Conservation (phyloP, 305 asterid species). For the Ilex paraguariensis region DNA sequence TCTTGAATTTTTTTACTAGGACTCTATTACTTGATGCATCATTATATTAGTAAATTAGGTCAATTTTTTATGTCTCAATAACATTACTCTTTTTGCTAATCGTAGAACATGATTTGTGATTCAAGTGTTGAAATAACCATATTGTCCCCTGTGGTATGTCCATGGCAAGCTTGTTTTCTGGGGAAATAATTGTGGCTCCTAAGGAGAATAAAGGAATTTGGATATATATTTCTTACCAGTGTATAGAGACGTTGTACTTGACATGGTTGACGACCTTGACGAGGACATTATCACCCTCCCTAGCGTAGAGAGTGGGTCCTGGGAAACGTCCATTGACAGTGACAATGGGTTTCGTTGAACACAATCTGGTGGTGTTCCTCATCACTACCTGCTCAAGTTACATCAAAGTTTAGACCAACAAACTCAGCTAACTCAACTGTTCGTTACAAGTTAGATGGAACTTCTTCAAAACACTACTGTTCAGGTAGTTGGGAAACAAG, state of each 20-base stretch:
- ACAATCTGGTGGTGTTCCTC: slow-evolving; percentile 59
- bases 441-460: no score
- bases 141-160: no score
- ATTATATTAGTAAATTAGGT: no score
- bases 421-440: not conserved
- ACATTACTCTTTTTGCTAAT: no score
- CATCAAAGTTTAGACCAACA: slow-evolving; percentile 2
- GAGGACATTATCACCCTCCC: slow-evolving; percentile 80
- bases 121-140: no score
- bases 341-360: slow-evolving; percentile 70
- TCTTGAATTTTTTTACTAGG: no score
- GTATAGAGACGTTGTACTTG: slow-evolving; percentile 77
- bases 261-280: slow-evolving; percentile 77
- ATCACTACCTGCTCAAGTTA: slow-evolving; percentile 53
- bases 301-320: slow-evolving; percentile 87
- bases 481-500: no score
- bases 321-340: slow-evolving; percentile 81
- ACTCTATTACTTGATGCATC: no score
- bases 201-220: not conserved
- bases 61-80: no score
- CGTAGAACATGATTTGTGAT: no score
- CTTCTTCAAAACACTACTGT: no score
- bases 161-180: not conserved
- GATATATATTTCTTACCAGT: slow-evolving; percentile 44
- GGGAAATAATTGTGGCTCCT: not conserved